Evolutionary conservation across 2,329 filamentous ascomycete species (phyloP).

Genomic region (Apiospora marii): DNA sequence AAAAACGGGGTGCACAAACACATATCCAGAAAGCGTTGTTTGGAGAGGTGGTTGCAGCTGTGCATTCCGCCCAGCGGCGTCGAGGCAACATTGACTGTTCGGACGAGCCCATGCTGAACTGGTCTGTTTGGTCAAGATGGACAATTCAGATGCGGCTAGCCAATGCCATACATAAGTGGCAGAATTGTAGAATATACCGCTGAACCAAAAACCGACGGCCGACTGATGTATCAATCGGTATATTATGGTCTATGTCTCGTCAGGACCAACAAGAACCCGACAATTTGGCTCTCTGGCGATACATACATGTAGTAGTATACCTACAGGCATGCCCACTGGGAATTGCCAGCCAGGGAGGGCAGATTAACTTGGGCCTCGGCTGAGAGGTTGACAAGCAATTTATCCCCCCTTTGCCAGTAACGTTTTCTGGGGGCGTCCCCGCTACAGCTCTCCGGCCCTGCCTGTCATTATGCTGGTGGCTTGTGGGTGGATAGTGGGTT

Average conservation of each 20-base stretch:
- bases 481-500: conserved; percentile 5
- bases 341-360: neutral
- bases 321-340: neutral
- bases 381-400: neutral
- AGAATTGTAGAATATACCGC: too few species aligned
- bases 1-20: neutral
- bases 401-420: neutral
- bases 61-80: neutral
- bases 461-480: conserved; percentile 1
- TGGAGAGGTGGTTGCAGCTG: neutral
- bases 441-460: neutral
- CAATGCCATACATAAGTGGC: too few species aligned
- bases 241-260: too few species aligned
- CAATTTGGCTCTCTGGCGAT: too few species aligned
- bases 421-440: conserved; percentile 16
- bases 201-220: too few species aligned
- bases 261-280: too few species aligned
- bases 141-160: neutral
- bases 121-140: neutral
- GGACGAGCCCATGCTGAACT: neutral
- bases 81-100: neutral
- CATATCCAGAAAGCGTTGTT: neutral
- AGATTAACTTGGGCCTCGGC: neutral
- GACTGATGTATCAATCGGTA: too few species aligned
- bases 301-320: neutral